Evolutionary conservation across 23 red algal genomes (phyloP).

Genomic region (Gracilaria caudata): DNA sequence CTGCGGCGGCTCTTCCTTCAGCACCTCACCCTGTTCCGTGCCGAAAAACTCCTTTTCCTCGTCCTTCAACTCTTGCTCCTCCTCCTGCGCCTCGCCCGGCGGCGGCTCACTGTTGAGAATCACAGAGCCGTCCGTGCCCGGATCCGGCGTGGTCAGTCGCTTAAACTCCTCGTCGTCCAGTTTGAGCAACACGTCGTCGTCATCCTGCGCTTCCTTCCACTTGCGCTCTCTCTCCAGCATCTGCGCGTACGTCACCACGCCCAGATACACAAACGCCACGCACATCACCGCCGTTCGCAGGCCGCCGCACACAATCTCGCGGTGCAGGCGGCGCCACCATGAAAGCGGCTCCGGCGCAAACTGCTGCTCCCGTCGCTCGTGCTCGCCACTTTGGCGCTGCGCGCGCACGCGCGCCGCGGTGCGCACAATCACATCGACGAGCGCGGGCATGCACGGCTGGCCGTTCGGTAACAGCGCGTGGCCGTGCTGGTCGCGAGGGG

Average conservation of each 20-base stretch:
- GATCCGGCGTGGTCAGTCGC: constrained; percentile 6
- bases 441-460: background rate
- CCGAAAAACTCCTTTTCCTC: constrained; percentile 38
- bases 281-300: background rate
- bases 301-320: constrained; percentile 23
- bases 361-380: background rate
- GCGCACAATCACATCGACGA: constrained; percentile 5
- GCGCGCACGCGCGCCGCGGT: constrained; percentile 3
- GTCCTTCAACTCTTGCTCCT: constrained; percentile 5
- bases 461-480: constrained; percentile 1
- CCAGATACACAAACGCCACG: background rate
- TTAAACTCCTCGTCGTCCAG: constrained; percentile 43
- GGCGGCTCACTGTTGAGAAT: background rate
- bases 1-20: background rate
- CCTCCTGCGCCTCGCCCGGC: background rate
- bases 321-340: background rate
- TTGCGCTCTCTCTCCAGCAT: background rate
- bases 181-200: constrained; percentile 33
- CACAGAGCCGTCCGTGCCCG: constrained; percentile 16
- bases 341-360: background rate
- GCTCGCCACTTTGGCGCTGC: background rate
- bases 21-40: background rate
- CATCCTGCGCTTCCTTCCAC: background rate
- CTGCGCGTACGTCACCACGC: background rate
- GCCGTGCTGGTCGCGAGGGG: background rate